Evolutionary conservation across 169 alveolate species (phyloP), one percentile per base, ranked within the genome.

Genomic region (Theileria orientalis): DNA sequence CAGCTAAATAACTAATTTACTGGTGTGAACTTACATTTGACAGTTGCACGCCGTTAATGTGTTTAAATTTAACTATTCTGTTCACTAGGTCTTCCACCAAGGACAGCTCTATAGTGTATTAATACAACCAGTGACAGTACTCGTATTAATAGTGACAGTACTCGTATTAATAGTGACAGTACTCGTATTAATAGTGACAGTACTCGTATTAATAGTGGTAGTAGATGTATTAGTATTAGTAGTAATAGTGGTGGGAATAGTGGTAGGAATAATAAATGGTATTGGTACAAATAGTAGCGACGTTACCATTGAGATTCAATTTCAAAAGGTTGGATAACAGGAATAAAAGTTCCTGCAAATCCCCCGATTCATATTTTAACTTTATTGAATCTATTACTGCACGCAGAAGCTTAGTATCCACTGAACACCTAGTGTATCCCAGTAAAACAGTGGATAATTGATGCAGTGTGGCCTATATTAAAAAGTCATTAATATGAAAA

Each of bases 21-120:
- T 25, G 35, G 21, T 25, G 7, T 68, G 6, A 25, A 78, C 86
- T 13, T 59, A 78, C 86, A 47, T 78, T 78, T 19, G 86, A 73
- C 1, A 78, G 19, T n/a, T 78, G 74, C 25, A 46, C 19, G 0
- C 69, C 5, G 23, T 64, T 46, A 11, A 64, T 19, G 21, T 40
- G n/a, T 25, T 40, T 49, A 46, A 46, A 64, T 49, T 42, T 44
- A 19, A 37, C 47, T 13, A 64, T 44, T 40, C 23, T 40, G 27
- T 16, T 25, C 8, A 59, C 8, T 59, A 59, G 21, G 25, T 40
- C 16, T 9, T 33, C 25, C 25, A 33, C 25, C 60, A 64, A 64
- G 30, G 8, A 25, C 23, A 42, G 35, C 29, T 64, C 74, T 64
- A 64, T 30, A 64, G 47, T n/a, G n/a, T n/a, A n/a, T n/a, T n/a